Evolutionary conservation across 208 protist species (phyloP).

Genomic region (Phytomonas francai): DNA sequence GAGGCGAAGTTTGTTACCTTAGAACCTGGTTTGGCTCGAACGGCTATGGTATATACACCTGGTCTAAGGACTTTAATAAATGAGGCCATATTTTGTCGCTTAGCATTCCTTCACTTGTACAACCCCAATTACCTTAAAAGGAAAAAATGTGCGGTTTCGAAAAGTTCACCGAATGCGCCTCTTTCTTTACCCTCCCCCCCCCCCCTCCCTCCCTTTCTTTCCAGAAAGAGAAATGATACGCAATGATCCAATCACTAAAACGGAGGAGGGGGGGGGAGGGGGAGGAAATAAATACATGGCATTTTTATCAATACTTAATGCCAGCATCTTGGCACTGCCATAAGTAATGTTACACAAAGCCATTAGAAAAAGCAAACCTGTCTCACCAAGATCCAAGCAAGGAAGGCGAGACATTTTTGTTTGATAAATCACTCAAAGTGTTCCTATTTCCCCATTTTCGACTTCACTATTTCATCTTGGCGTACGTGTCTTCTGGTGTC

Average conservation of each 20-base stretch:
- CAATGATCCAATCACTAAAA: neutral
- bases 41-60: constrained; percentile 33
- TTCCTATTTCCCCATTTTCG: neutral
- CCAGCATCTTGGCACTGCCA: neutral
- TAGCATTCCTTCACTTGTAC: constrained; percentile 5
- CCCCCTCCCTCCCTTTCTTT: neutral
- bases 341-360: neutral
- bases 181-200: too few relatives aligned
- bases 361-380: constrained; percentile 9
- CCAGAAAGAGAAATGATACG: neutral
- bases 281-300: neutral
- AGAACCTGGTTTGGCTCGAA: constrained; percentile 76
- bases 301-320: neutral
- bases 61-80: constrained; percentile 38
- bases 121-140: neutral
- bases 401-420: neutral
- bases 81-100: constrained; percentile 22
- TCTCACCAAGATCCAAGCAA: constrained; percentile 7
- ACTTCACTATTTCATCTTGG: constrained; percentile 17
- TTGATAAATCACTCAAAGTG: neutral
- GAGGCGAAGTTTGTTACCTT: constrained; percentile 28
- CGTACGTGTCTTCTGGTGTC: constrained; percentile 17
- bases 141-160: neutral
- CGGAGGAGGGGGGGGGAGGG: too few relatives aligned
- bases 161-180: neutral